Evolutionary conservation across 2,329 filamentous ascomycete genomes (phyloP), one percentile per base, ranked within the genome.

Genomic region (Cadophora luteo-olivacea): DNA sequence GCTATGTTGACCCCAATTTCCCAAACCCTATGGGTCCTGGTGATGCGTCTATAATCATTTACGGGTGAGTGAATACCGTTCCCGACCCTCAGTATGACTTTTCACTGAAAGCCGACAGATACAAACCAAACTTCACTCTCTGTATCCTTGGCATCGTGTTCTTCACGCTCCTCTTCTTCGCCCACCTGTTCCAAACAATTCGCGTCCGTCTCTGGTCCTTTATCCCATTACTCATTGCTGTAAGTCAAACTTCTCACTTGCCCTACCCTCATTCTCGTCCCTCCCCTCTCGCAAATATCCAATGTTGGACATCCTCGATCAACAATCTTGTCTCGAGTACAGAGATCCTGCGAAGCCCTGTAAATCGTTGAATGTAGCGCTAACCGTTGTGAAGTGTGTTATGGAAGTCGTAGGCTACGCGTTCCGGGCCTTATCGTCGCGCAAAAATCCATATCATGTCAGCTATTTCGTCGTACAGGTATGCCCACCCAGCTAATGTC

Each of bases 381-480:
- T 49, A 22, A 49, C 45, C 16, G 22, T 19, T 1, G 45, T 49
- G 45, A 49, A 49, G 45, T 60, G 55, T 36, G 55, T 60, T 9
- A 60, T 60, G 55, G 85, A 86, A 72, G 77, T 86, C 19, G 75
- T 85, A 33, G 84, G 84, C 51, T 86, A 86, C 72, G 74, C 82
- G 64, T 82, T 83, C 61, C 82, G 84, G 9, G 78, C 79, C 2
- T 80, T 86, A n/a, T 84, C 82, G 0, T 80, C 83, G 32, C 80
- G 82, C 70, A 78, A 81, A 55, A 80, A 87, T 69, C 86, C 86
- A 0, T 87, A 87, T 75, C 79, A 82, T 69, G 80, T 87, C 19
- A 77, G 83, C 48, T 87, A 83, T 79, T 88, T 88, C 71, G 84
- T 88, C 49, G 77, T 86, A 57, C 85, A 87, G 45, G 45, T 49